phyloP scores from a whole-genome alignment of 2,329 filamentous ascomycete species.

The Aureobasidium melanogenum region DNA sequence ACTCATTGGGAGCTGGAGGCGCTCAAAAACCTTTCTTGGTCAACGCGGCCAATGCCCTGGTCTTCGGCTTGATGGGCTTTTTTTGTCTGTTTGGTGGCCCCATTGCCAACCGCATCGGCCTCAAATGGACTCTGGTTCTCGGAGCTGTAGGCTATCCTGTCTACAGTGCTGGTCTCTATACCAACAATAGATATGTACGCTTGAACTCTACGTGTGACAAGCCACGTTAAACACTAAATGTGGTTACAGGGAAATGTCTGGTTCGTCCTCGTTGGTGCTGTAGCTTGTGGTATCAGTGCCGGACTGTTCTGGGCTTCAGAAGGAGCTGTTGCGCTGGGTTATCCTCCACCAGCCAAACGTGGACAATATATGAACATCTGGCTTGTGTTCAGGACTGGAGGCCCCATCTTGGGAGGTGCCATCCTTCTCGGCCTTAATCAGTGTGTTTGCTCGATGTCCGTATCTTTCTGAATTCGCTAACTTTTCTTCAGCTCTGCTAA shows the following conservation, averaged over 20 bases:
- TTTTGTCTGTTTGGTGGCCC: slow-evolving; percentile 41
- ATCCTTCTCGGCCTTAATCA: slow-evolving; percentile 41
- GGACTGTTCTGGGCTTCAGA: slow-evolving; percentile 45
- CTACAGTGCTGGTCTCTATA: slow-evolving; percentile 41
- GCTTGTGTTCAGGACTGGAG: slow-evolving; percentile 43
- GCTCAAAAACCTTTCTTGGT: slow-evolving; percentile 44
- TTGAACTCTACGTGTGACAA: too few species aligned
- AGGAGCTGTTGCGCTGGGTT: slow-evolving; percentile 42
- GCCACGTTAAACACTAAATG: background rate
- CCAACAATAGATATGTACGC: slow-evolving; percentile 36
- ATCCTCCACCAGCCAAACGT: slow-evolving; percentile 39
- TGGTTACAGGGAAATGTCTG: slow-evolving; percentile 36
- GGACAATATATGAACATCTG: slow-evolving; percentile 41
- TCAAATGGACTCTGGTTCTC: slow-evolving; percentile 37
- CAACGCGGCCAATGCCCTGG: slow-evolving; percentile 44
- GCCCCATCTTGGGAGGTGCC: slow-evolving; percentile 39
- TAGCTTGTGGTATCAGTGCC: slow-evolving; percentile 39
- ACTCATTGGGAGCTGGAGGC: slow-evolving; percentile 44
- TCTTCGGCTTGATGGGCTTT: slow-evolving; percentile 40
- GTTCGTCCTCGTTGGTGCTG: slow-evolving; percentile 43
- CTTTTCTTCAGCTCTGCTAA: slow-evolving; percentile 26
- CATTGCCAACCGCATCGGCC: slow-evolving; percentile 41
- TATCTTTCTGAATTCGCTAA: background rate
- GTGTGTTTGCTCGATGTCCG: slow-evolving; percentile 14
- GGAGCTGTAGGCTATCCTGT: slow-evolving; percentile 41